Evolutionary conservation across 2,329 filamentous ascomycete species (phyloP).

Genomic region (Aciculosporium take): DNA sequence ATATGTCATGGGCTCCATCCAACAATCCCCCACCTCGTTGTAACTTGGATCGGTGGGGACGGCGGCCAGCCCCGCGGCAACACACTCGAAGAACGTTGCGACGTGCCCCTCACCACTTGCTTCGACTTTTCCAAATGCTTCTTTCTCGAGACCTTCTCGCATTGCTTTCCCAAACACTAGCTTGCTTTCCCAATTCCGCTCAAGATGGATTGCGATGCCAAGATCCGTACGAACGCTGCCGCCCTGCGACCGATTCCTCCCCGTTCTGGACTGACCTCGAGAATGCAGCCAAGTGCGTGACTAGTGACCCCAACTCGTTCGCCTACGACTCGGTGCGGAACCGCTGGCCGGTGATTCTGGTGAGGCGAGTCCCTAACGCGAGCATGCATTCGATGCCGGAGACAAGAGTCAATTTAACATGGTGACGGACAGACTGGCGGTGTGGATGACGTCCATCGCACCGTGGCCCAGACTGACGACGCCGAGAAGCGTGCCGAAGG

Average conservation of each 20-base stretch:
- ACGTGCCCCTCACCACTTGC: too few relatives aligned
- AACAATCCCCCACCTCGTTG: too few relatives aligned
- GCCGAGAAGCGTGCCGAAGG: slow-evolving; percentile 60
- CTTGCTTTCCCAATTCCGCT: background rate
- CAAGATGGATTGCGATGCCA: slow-evolving; percentile 59
- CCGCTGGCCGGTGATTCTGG: slow-evolving; percentile 88
- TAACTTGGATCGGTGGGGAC: too few relatives aligned
- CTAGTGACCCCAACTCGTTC: slow-evolving; percentile 73
- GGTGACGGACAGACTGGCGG: slow-evolving; percentile 53
- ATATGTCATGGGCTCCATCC: too few relatives aligned
- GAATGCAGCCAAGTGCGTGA: slow-evolving; percentile 56
- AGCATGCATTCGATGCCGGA: background rate
- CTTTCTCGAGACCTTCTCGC: too few relatives aligned
- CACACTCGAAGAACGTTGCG: too few relatives aligned
- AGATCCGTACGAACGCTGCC: slow-evolving; percentile 47
- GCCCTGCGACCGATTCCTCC: slow-evolving; percentile 3
- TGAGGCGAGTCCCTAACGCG: slow-evolving; percentile 26
- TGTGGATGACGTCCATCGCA: slow-evolving; percentile 86
- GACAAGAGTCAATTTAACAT: background rate
- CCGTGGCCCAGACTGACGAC: slow-evolving; percentile 45
- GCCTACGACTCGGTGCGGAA: slow-evolving; percentile 72
- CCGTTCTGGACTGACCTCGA: slow-evolving; percentile 4
- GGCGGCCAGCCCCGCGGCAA: too few relatives aligned
- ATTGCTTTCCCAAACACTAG: background rate
- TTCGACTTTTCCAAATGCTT: too few relatives aligned